Base-by-base conservation (phyloP, 1,284 basidiomycete species). In the Rhodotorula mucilaginosa region DNA sequence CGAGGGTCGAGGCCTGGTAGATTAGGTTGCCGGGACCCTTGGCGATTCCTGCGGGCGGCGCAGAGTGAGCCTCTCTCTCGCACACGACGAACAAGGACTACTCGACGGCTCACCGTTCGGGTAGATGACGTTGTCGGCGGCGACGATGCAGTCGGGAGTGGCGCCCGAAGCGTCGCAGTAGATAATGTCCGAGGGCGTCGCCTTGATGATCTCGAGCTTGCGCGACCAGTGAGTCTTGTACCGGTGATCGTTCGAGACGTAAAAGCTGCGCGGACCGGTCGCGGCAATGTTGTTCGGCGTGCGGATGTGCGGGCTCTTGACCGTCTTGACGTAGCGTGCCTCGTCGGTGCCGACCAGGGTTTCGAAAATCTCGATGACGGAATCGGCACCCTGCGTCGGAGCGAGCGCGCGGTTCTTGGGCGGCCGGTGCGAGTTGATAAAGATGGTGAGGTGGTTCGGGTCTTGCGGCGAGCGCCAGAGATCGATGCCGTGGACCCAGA, bases 251-350 rank as follows among this genome's bases (percentile, higher is more conserved):
- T 90, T 90, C 26, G 88, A 88, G 77, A 89, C 86, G 79, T 86
- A 87, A 67, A 90, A 86, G 70, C n/a, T 46, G 34, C 62, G 51
- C 39, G 39, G 52, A 12, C 89, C 87, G 2, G 85, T 79, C 64
- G 90, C 89, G 5, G 86, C 84, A 18, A 91, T 29, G 75, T 89
- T 88, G 78, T 91, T 91, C 0, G 90, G 90, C 1, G 88, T 87
- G 7, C 84, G 67, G 31, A 92, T 85, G 15, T 86, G 39, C 3
- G 86, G 83, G 78, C 88, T 83, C 31, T 84, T 80, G 39, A 90
- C 81, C 6, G 90, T 90, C 62, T 81, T 82, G 54, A 90, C 79
- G 78, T 90, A 86, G 15, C 82, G 81, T 71, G 90, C 79, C 12
- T 79, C 80, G 7, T 80, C 78, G 63, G 82, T 81, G 8, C 86